phyloP scores from a whole-genome alignment of 2,329 filamentous ascomycete species.

The Talaromyces amestolkiae region DNA sequence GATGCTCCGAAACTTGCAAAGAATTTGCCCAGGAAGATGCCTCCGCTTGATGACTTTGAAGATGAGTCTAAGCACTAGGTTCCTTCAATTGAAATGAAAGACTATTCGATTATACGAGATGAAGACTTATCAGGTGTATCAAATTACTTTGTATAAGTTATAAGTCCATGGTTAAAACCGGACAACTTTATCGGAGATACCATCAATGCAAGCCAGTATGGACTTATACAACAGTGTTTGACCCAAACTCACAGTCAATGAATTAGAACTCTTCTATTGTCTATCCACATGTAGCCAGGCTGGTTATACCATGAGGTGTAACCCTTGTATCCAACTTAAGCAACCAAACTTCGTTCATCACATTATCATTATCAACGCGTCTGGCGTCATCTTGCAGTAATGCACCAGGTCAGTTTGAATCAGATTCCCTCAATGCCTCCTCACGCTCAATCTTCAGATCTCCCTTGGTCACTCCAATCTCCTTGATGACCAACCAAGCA shows the following conservation, averaged over 20 bases:
- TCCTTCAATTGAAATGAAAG: neutral
- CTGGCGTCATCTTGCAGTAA: too few relatives aligned
- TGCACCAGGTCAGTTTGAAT: neutral
- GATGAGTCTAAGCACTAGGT: neutral
- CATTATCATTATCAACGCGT: too few relatives aligned
- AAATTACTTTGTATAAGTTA: neutral
- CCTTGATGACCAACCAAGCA: conserved; percentile 64
- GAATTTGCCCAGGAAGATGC: conserved; percentile 6
- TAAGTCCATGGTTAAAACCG: too few relatives aligned
- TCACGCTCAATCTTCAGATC: conserved; percentile 33
- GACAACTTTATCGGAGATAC: too few relatives aligned
- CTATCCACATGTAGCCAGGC: too few relatives aligned
- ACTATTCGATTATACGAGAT: neutral
- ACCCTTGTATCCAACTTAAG: neutral
- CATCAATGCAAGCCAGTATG: too few relatives aligned
- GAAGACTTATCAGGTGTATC: neutral
- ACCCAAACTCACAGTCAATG: too few relatives aligned
- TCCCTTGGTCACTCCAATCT: conserved; percentile 48
- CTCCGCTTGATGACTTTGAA: neutral
- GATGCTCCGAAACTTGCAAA: conserved; percentile 28
- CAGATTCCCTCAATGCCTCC: conserved; percentile 8
- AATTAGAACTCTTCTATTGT: too few relatives aligned
- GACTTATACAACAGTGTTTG: too few relatives aligned
- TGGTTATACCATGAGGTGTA: neutral
- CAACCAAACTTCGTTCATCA: neutral